phyloP scores from a whole-genome alignment of 768 basidiomycete species.

The Kwoniella pini region DNA sequence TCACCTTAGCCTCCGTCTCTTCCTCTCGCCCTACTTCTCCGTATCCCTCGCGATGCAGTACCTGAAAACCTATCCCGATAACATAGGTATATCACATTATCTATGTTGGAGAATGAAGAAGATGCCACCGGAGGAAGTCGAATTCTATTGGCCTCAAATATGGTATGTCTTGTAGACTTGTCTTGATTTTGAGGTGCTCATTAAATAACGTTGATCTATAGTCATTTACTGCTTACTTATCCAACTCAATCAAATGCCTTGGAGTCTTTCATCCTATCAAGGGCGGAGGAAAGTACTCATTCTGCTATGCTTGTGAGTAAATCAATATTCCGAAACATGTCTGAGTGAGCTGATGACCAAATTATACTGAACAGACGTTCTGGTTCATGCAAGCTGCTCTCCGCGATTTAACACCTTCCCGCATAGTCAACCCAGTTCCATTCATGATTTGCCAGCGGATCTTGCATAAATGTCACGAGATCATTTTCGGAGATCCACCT shows the following conservation, averaged over 20 bases:
- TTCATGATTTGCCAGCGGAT: slow-evolving; percentile 91
- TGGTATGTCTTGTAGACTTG: slow-evolving; percentile 47
- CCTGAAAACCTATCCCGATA: slow-evolving; percentile 58
- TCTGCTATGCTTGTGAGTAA: slow-evolving; percentile 87
- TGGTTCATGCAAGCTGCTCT: slow-evolving; percentile 99
- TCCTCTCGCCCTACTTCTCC: slow-evolving; percentile 90
- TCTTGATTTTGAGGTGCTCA: background rate
- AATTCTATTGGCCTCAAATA: slow-evolving; percentile 60
- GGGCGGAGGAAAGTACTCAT: slow-evolving; percentile 87
- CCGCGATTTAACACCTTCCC: slow-evolving; percentile 67
- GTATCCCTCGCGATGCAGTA: slow-evolving; percentile 92
- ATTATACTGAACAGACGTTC: slow-evolving; percentile 81
- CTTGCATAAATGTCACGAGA: slow-evolving; percentile 87
- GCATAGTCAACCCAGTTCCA: slow-evolving; percentile 67
- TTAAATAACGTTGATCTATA: slow-evolving; percentile 49
- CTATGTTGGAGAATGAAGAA: slow-evolving; percentile 56
- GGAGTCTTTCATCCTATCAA: slow-evolving; percentile 88
- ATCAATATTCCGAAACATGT: no score
- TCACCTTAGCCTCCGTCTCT: slow-evolving; percentile 71
- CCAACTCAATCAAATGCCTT: slow-evolving; percentile 89
- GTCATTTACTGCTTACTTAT: slow-evolving; percentile 90
- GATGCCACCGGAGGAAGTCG: slow-evolving; percentile 58
- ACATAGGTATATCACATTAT: slow-evolving; percentile 59
- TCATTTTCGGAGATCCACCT: slow-evolving; percentile 88
- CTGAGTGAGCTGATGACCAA: no score